A percentile compares a stretch with the other conserved stretches of the same genome.
These are phyloP conservation scores for Lactuca sativa DNA, from an alignment of 129 eudicot genomes.

Conservation along the genomic window DNA sequence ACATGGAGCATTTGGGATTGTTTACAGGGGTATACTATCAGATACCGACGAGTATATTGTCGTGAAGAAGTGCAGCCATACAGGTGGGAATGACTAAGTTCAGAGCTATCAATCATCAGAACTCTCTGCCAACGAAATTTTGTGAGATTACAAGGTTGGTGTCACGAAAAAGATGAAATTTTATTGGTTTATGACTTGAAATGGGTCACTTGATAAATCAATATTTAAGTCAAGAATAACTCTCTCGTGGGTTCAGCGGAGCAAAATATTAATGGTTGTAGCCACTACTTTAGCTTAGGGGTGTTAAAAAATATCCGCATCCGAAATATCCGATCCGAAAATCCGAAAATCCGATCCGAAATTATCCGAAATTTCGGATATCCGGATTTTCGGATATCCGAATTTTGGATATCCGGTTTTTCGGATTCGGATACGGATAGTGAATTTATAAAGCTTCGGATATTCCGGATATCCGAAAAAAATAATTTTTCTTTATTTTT, in stretches of 20 bases:
- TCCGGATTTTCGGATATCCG: no score
- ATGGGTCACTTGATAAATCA: constrained; percentile 92
- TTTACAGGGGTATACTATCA: constrained; percentile 66
- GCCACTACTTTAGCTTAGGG: constrained; percentile 49
- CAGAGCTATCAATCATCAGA: constrained; percentile 85
- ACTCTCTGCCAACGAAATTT: constrained; percentile 90
- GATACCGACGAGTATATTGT: constrained; percentile 72
- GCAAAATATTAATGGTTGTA: constrained; percentile 68
- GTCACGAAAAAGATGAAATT: constrained; percentile 89
- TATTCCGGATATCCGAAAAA: no score
- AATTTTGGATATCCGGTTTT: no score
- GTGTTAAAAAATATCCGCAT: no score
- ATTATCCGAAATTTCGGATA: no score
- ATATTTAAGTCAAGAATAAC: constrained; percentile 70
- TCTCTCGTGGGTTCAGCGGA: constrained; percentile 66
- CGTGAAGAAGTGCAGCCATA: constrained; percentile 79
- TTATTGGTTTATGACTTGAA: constrained; percentile 76
- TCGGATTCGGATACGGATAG: no score
- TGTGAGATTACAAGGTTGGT: constrained; percentile 91
- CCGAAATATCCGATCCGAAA: no score
- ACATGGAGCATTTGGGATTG: constrained; percentile 94
- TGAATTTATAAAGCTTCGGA: no score
- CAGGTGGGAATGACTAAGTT: constrained; percentile 84
- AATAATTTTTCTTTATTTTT: no score
- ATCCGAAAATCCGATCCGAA: no score